Evolutionary conservation across 2,329 filamentous ascomycete genomes (phyloP).

Genomic region (Exophiala oligosperma): DNA sequence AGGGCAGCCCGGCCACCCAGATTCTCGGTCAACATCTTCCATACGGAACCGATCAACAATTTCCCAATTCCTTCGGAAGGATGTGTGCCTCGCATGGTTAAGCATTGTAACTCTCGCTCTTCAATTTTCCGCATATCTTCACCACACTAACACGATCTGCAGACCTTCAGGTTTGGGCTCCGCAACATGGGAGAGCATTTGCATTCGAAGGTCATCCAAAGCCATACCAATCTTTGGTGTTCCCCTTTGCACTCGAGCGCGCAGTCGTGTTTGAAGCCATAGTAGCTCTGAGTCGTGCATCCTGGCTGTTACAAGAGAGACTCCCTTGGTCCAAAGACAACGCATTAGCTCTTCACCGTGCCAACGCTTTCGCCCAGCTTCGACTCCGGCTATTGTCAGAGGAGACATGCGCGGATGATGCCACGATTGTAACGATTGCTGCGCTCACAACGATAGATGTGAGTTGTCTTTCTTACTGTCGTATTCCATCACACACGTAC

Average conservation of each 20-base stretch:
- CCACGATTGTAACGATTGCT: slow-evolving; percentile 21
- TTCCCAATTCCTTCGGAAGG: slow-evolving; percentile 20
- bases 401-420: slow-evolving; percentile 16
- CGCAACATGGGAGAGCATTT: slow-evolving; percentile 19
- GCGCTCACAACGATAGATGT: slow-evolving; percentile 23
- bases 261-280: slow-evolving; percentile 17
- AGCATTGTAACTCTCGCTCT: slow-evolving; percentile 16
- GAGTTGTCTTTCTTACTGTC: neutral
- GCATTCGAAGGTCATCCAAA: slow-evolving; percentile 22
- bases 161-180: slow-evolving; percentile 21
- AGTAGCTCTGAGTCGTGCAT: slow-evolving; percentile 15
- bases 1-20: slow-evolving; percentile 10
- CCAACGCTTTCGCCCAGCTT: slow-evolving; percentile 14
- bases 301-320: slow-evolving; percentile 17
- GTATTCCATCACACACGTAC: neutral
- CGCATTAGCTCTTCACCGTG: slow-evolving; percentile 13
- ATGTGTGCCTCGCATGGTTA: slow-evolving; percentile 19
- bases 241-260: slow-evolving; percentile 19
- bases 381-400: slow-evolving; percentile 11
- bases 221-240: slow-evolving; percentile 18
- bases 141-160: neutral
- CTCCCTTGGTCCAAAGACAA: slow-evolving; percentile 16
- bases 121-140: neutral
- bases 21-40: slow-evolving; percentile 23
- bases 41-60: slow-evolving; percentile 14